These are phyloP conservation scores for Mallotus repandus DNA, from an alignment of 441 rosid genomes.

Conservation along the genomic window DNA sequence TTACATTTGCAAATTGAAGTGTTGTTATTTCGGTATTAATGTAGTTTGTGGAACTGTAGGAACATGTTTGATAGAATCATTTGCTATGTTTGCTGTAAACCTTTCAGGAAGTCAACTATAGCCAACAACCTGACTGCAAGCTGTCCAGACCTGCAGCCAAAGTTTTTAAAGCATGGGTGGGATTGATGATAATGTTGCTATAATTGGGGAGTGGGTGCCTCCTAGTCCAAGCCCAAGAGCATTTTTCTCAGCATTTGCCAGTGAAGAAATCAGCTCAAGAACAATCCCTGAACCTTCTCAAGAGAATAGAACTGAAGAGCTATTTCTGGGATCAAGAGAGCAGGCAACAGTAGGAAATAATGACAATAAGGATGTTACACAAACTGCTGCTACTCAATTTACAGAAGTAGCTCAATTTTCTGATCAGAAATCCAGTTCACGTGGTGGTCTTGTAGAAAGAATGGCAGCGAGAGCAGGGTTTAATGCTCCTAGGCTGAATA, in stretches of 20 bases:
- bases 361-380: constrained; percentile 29
- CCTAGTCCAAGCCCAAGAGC: constrained; percentile 68
- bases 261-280: constrained; percentile 50
- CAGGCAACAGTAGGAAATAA: constrained; percentile 32
- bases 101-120: constrained; percentile 36
- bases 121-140: constrained; percentile 25
- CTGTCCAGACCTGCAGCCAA: constrained; percentile 26
- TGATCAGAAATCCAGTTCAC: constrained; percentile 42
- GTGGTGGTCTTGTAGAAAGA: constrained; percentile 63
- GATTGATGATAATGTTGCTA: constrained; percentile 65
- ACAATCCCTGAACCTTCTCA: constrained; percentile 35
- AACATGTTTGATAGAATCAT: constrained; percentile 17
- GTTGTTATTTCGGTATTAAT: not conserved
- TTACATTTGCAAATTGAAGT: not conserved
- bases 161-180: constrained; percentile 56
- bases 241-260: constrained; percentile 48
- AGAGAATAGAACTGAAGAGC: constrained; percentile 39
- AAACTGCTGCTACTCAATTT: constrained; percentile 24
- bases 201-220: constrained; percentile 81
- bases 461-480: constrained; percentile 63
- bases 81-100: constrained; percentile 16
- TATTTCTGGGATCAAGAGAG: constrained; percentile 41
- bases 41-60: constrained; percentile 4
- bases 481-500: constrained; percentile 52
- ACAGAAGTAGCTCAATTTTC: constrained; percentile 35